Percentiles rank a stretch among this genome's conserved stretches.
phyloP scores from a whole-genome alignment of 1,284 basidiomycete species.

The Trametes hirsuta region DNA sequence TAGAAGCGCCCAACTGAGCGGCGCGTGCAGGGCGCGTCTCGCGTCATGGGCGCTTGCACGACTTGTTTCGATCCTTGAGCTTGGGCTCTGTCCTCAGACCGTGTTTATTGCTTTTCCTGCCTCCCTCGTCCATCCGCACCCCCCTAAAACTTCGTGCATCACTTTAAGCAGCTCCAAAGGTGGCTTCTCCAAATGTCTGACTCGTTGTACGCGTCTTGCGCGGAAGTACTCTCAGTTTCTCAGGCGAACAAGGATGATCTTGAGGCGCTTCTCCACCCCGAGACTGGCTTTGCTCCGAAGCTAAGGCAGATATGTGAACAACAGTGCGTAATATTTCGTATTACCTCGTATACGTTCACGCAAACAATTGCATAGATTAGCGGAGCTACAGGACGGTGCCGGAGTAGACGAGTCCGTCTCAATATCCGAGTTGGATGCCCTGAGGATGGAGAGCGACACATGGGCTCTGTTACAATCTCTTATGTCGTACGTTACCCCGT shows the following conservation, averaged over 20 bases:
- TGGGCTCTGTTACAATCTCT: constrained; percentile 81
- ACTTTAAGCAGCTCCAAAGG: not conserved
- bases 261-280: constrained; percentile 60
- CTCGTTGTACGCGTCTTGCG: constrained; percentile 58
- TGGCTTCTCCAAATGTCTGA: constrained; percentile 33
- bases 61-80: not conserved
- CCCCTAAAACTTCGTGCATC: not conserved
- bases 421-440: constrained; percentile 57
- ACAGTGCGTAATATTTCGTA: constrained; percentile 48
- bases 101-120: not conserved
- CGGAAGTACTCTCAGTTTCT: constrained; percentile 63
- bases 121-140: not conserved
- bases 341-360: not conserved
- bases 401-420: constrained; percentile 41
- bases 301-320: constrained; percentile 66
- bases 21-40: constrained; percentile 5
- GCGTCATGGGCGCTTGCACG: constrained; percentile 2
- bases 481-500: constrained; percentile 53
- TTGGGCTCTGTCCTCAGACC: not conserved
- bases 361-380: constrained; percentile 42
- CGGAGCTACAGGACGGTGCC: constrained; percentile 49
- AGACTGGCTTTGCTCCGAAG: constrained; percentile 69
- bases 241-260: constrained; percentile 65
- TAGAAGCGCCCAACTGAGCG: not conserved
- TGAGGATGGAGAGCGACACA: constrained; percentile 78